Evolutionary conservation across 2,329 filamentous ascomycete species (phyloP).

Genomic region (Periglandula ipomoeae): DNA sequence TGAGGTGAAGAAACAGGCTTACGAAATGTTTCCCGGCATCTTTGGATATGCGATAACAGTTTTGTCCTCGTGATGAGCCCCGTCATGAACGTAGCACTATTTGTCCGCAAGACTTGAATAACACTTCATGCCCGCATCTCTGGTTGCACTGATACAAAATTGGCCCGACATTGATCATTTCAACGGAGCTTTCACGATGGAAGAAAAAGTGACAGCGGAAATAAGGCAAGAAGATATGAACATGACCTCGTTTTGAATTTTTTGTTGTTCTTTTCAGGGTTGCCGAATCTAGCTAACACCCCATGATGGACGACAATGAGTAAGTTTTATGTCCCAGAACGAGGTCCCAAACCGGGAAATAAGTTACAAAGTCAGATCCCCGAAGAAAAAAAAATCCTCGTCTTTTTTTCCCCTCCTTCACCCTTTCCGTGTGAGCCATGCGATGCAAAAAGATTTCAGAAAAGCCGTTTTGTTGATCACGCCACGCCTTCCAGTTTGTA

Average conservation of each 20-base stretch:
- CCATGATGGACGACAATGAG: constrained; percentile 22
- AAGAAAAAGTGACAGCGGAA: too few relatives aligned
- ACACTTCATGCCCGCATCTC: too few relatives aligned
- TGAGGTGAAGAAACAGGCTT: too few relatives aligned
- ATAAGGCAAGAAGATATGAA: constrained; percentile 17
- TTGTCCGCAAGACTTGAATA: too few relatives aligned
- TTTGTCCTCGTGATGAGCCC: too few relatives aligned
- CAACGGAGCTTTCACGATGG: too few relatives aligned
- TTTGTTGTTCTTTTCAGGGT: constrained; percentile 20
- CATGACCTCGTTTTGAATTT: constrained; percentile 28
- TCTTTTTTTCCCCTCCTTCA: constrained; percentile 11
- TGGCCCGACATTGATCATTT: too few relatives aligned
- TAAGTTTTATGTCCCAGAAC: constrained; percentile 19
- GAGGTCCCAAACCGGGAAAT: constrained; percentile 26
- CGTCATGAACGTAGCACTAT: too few relatives aligned
- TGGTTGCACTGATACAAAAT: too few relatives aligned
- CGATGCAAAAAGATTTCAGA: constrained; percentile 24
- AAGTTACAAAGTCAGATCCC: constrained; percentile 28
- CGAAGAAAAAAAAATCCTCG: too few relatives aligned
- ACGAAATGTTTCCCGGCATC: too few relatives aligned
- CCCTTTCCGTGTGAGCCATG: constrained; percentile 27
- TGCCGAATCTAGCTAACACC: constrained; percentile 20
- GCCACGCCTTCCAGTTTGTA: constrained; percentile 23
- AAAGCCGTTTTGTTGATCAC: constrained; percentile 23
- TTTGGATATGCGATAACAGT: too few relatives aligned